These are phyloP conservation scores for Tilletia caries DNA, from an alignment of 1,284 basidiomycete genomes.

Conservation along the genomic window DNA sequence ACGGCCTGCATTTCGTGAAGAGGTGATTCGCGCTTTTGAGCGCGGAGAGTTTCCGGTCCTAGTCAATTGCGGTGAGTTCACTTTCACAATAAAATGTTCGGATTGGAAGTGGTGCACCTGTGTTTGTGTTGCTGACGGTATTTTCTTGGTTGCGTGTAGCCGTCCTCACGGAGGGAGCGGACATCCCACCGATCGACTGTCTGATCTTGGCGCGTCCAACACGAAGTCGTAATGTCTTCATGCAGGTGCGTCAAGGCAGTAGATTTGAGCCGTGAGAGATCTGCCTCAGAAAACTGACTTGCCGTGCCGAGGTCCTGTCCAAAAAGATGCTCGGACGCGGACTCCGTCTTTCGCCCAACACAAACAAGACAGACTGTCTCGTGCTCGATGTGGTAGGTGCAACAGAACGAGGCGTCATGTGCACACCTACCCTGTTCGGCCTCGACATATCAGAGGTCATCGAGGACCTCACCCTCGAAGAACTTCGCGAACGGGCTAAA, in stretches of 20 bases:
- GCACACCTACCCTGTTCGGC: slow-evolving; percentile 80
- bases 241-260: slow-evolving; percentile 49
- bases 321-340: slow-evolving; percentile 88
- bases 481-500: not conserved
- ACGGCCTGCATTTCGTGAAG: slow-evolving; percentile 65
- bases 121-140: not conserved
- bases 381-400: slow-evolving; percentile 90
- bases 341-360: slow-evolving; percentile 75
- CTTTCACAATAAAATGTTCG: no score
- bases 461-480: slow-evolving; percentile 59
- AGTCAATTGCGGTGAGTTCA: slow-evolving; percentile 71
- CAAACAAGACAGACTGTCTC: slow-evolving; percentile 78
- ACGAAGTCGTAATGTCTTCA: slow-evolving; percentile 78
- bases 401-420: slow-evolving; percentile 69
- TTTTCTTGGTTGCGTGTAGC: slow-evolving; percentile 58
- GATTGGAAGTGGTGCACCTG: no score
- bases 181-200: slow-evolving; percentile 68
- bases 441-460: slow-evolving; percentile 70
- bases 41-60: slow-evolving; percentile 76
- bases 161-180: slow-evolving; percentile 62
- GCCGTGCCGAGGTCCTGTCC: no score
- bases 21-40: slow-evolving; percentile 69
- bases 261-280: no score
- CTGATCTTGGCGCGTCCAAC: slow-evolving; percentile 74
- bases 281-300: no score